Base-by-base conservation (phyloP, 495 filamentous ascomycete genomes). In the Tricharina praecox region DNA sequence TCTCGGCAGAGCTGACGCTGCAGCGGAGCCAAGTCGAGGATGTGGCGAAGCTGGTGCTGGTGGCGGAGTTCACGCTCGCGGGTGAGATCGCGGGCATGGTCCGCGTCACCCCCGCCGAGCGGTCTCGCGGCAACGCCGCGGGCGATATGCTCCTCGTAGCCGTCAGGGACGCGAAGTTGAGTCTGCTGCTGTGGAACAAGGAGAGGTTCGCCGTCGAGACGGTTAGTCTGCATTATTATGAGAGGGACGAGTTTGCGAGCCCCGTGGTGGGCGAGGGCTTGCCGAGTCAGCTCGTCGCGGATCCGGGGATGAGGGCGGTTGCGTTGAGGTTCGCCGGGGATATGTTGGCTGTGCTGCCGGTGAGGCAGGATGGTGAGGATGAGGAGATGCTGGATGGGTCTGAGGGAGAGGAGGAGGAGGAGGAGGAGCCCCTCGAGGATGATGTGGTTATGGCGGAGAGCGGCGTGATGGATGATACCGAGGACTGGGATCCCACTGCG, bases 171-270 rank as follows among this genome's bases (percentile, higher is more conserved):
- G 92, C 90, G 21, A 93, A 90, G 63, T 69, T 95, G 49, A 85
- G 81, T 62, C 67, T 96, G 67, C 75, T 95, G 44, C 85, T 93
- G 68, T 99, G 90, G 90, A 83, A 99, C 62, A 76, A 82, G 16
- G 78, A 81, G 54, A 73, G 73, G 32, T 68, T 83, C 59, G 70
- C 72, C 20, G 74, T 96, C 44, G 75, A 75, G 23, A 99, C 90
- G 11, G 75, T 87, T 48, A 94, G 86, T 23, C 86, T 99, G 53
- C 90, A 99, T 67, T 94, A 87, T 67, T 99, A 96, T 61, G 90
- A 99, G 62, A 76, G 86, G 60, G 87, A 95, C 58, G 86, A 94
- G 45, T 61, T 61, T 18, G 49, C 45, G 48, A 49, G 50, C 5
- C 55, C 67, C 85, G 50, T 73, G 73, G 24, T 79, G 70, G 55